phyloP scores from a whole-genome alignment of 768 basidiomycete genomes.

The Gloeopeniophorella convolvens region DNA sequence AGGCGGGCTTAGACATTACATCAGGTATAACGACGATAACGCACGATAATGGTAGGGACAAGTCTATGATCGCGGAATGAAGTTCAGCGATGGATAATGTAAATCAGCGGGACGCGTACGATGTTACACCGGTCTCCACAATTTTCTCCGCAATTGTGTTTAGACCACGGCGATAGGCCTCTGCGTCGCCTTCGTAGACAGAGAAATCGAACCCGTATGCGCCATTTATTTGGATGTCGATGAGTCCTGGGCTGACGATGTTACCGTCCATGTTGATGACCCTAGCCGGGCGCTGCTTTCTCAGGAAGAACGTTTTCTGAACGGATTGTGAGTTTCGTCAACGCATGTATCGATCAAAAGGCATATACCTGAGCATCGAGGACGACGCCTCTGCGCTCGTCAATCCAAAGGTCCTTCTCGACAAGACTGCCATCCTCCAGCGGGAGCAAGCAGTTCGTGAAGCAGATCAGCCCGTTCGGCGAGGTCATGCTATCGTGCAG shows the following conservation, averaged over 20 bases:
- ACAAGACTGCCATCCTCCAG: conserved; percentile 73
- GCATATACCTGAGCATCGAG: conserved; percentile 60
- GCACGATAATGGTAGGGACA: conserved; percentile 50
- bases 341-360: background rate
- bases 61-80: conserved; percentile 16
- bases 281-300: conserved; percentile 52
- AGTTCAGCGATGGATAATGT: background rate
- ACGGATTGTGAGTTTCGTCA: background rate
- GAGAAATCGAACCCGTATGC: conserved; percentile 87
- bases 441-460: conserved; percentile 80
- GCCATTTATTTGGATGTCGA: conserved; percentile 89
- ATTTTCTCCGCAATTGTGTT: conserved; percentile 68
- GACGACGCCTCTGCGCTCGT: conserved; percentile 65
- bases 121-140: conserved; percentile 83
- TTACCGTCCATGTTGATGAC: conserved; percentile 68
- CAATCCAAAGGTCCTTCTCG: conserved; percentile 76
- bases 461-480: conserved; percentile 67
- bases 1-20: background rate
- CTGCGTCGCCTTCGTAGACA: conserved; percentile 66
- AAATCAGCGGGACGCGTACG: conserved; percentile 41
- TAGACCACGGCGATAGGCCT: conserved; percentile 61
- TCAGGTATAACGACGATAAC: conserved; percentile 21
- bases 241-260: conserved; percentile 79
- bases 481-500: conserved; percentile 27
- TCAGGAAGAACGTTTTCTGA: conserved; percentile 62